Percentiles rank a stretch among this genome's conserved stretches.
phyloP scores from a whole-genome alignment of 2,329 filamentous ascomycete genomes.

The Fusarium sp. region DNA sequence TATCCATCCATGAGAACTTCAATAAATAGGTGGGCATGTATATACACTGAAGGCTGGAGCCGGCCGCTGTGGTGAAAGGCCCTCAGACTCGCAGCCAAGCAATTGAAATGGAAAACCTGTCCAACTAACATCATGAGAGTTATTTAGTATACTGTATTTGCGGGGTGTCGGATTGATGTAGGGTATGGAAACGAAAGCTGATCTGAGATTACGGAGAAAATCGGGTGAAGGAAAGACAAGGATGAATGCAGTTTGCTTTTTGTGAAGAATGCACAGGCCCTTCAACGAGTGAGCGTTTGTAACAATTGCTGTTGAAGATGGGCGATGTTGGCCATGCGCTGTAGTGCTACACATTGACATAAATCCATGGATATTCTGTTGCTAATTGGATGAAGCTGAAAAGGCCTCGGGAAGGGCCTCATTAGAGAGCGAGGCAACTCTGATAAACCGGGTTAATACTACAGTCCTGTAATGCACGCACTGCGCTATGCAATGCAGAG shows the following conservation, averaged over 20 bases:
- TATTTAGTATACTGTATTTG: not conserved
- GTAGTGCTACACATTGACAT: not conserved
- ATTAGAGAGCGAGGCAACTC: not conserved
- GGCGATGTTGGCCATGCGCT: not conserved
- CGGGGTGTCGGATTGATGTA: constrained; percentile 4
- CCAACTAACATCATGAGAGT: not conserved
- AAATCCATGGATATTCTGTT: not conserved
- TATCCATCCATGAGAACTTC: constrained; percentile 3
- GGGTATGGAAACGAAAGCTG: constrained; percentile 18
- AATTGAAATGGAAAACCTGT: not conserved
- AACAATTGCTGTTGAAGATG: not conserved
- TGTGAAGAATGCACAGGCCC: not conserved
- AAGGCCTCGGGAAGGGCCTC: not conserved
- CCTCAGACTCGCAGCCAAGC: not conserved
- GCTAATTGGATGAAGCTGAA: constrained; percentile 11
- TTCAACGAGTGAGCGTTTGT: not conserved
- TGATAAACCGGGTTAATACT: not conserved
- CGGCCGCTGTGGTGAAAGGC: not conserved
- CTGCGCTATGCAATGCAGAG: constrained; percentile 11
- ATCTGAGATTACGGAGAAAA: constrained; percentile 33
- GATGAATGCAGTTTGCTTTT: not conserved
- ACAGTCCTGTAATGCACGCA: constrained; percentile 24
- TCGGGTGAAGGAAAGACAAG: constrained; percentile 28
- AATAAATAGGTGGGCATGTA: not conserved
- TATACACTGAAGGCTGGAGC: not conserved